Evolutionary conservation across 768 basidiomycete genomes (phyloP), one percentile per base, ranked within the genome.

Genomic region (Termitomyces heimii): DNA sequence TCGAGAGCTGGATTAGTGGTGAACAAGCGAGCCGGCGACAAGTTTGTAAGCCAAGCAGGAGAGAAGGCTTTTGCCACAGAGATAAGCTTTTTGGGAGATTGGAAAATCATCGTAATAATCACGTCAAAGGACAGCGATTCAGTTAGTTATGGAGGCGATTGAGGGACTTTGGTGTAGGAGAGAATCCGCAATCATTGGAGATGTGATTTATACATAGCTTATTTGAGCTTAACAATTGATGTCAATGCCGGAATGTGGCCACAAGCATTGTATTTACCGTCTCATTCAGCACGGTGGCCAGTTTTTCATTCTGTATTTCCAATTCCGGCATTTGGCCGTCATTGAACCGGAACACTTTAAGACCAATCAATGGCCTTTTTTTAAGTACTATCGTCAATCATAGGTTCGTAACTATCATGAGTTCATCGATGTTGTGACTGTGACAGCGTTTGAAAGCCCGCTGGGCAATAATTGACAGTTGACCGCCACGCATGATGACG

Each of bases 1-100:
- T 55, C 53, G 8, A 6, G 28, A 34, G 50, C 20, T 39, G 47
- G 44, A 29, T 28, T 34, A 22, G 50, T 35, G 22, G 50, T 34
- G 49, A 60, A 60, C 42, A 60, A 13, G 20, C 53, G 56, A 49
- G 46, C 47, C 22, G 60, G 60, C 32, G 60, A 54, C 39, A 58
- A 40, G 52, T 58, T 58, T 45, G 18, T 44, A 29, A 54, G 2
- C 48, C 43, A 57, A 37, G 35, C 40, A 16, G 47, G 52, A 39
- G 54, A 37, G 13, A 51, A 53, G n/a, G 46, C 49, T 37, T 53
- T 58, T 16, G 52, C 59, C n/a, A 51, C 54, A 47, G 50, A 35
- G 20, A 61, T n/a, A n/a, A 61, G 45, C 26, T 61, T 61, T 34
- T 58, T 53, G 24, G 60, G 54, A 24, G 32, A 53, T 20, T 51